Evolutionary conservation across 495 filamentous ascomycete genomes (phyloP).

Genomic region (Bathelium albidoporum): DNA sequence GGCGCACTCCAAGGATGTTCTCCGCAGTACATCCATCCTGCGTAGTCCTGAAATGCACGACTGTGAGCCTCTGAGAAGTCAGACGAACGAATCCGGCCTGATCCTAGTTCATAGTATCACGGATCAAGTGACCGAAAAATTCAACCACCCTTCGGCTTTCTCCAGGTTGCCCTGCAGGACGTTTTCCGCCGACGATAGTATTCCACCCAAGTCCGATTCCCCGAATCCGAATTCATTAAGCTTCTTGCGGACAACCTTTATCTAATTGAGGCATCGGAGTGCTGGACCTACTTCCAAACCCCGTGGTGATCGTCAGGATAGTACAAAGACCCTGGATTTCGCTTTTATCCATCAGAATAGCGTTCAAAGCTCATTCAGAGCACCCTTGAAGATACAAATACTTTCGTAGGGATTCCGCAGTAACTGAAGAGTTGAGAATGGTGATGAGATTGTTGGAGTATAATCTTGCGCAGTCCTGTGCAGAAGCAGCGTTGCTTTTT

Average conservation of each 20-base stretch:
- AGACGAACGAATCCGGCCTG: background rate
- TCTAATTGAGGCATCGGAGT: background rate
- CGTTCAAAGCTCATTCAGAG: background rate
- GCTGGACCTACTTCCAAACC: background rate
- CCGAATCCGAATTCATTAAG: background rate
- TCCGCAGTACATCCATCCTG: background rate
- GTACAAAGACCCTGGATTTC: background rate
- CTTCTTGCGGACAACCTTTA: background rate
- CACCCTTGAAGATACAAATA: background rate
- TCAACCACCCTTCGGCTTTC: background rate
- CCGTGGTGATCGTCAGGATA: background rate
- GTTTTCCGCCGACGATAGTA: background rate
- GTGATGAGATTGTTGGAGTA: no score
- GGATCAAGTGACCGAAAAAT: background rate
- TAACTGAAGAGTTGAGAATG: background rate
- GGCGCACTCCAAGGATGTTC: background rate
- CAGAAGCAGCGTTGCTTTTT: no score
- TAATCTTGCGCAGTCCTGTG: no score
- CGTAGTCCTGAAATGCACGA: background rate
- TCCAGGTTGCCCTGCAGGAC: background rate
- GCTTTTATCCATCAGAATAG: background rate
- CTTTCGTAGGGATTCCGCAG: background rate
- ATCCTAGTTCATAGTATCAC: background rate
- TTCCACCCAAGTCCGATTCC: background rate
- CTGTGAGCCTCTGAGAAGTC: background rate